Evolutionary conservation across 108 stramenopile genomes (phyloP).

Genomic region (Asterionellopsis glacialis): DNA sequence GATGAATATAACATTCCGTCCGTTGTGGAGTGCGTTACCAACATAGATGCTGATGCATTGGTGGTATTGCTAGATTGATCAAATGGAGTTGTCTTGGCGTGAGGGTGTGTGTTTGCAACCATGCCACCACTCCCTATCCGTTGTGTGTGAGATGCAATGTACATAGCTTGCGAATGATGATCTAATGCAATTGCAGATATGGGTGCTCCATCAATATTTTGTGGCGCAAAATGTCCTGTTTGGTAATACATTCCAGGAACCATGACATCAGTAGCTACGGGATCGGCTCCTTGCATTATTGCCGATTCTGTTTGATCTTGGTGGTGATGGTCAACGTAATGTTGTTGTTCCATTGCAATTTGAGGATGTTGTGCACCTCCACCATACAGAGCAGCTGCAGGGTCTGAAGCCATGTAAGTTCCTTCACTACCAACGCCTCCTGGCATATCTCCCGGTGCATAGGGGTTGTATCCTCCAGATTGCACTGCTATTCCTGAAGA

Average conservation of each 20-base stretch:
- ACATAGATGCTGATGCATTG: constrained; percentile 13
- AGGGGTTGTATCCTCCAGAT: too few relatives aligned
- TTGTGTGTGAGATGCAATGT: constrained; percentile 65
- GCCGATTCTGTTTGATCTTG: too few relatives aligned
- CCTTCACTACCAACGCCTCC: too few relatives aligned
- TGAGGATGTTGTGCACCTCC: too few relatives aligned
- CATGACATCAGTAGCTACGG: not conserved
- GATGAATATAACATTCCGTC: constrained; percentile 57
- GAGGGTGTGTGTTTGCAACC: not conserved
- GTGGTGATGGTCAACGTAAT: too few relatives aligned
- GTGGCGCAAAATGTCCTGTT: constrained; percentile 19
- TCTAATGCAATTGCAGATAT: constrained; percentile 51
- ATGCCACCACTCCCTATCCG: constrained; percentile 5
- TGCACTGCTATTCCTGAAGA: too few relatives aligned
- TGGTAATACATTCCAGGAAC: constrained; percentile 19
- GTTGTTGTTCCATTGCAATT: too few relatives aligned
- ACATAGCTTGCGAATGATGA: constrained; percentile 38
- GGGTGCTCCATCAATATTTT: constrained; percentile 32
- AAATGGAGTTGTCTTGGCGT: constrained; percentile 8
- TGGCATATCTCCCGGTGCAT: too few relatives aligned
- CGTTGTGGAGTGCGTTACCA: constrained; percentile 23
- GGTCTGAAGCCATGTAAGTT: too few relatives aligned
- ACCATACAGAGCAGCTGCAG: too few relatives aligned
- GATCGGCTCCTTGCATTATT: too few relatives aligned
- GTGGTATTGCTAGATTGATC: constrained; percentile 1